Evolutionary conservation across 106 monocot genomes (phyloP), one percentile per base, ranked within the genome.

Genomic region (Allium cepa): DNA sequence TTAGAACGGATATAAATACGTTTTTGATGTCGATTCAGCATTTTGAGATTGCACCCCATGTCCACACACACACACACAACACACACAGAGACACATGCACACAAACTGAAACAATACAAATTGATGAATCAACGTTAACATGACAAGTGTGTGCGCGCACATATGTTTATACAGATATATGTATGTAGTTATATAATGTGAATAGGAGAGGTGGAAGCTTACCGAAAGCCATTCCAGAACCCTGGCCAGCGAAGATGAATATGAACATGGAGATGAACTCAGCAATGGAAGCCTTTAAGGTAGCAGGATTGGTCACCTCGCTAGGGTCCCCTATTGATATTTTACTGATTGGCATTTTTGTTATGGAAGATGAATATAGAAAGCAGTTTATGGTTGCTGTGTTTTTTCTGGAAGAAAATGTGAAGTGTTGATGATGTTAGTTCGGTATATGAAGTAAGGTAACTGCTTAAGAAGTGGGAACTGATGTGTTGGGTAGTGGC

Each of bases 171-270:
- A 36, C 3, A 36, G 4, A 2, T 36, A 36, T 36, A 36, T 36
- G 36, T 36, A 36, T 36, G 3, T 36, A 36, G 1, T 36, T 36
- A 36, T 36, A 5, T 36, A 36, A 0, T 36, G 36, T 36, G 36
- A 36, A 36, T 36, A 36, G 36, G 36, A 1, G 36, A 4, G 0
- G 18, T 14, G 10, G 0, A 13, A 26, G 4, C 77, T 56, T 75
- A 87, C 87, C 76, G 80, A 77, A 78, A 11, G 83, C 87, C 71
- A 87, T 72, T 17, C 83, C 78, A 60, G 87, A 87, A 48, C 87
- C 87, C 64, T 79, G 72, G 26, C 87, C 87, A 83, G 87, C 83
- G 62, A 83, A 87, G 77, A 87, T 77, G 72, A 83, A 87, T 77
- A 87, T 87, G 68, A 80, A 47, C 60, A 72, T 80, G 56, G 80